Conservation (phyloP, 108 stramenopile genomes). For the Cyclostephanos invisitatus region DNA sequence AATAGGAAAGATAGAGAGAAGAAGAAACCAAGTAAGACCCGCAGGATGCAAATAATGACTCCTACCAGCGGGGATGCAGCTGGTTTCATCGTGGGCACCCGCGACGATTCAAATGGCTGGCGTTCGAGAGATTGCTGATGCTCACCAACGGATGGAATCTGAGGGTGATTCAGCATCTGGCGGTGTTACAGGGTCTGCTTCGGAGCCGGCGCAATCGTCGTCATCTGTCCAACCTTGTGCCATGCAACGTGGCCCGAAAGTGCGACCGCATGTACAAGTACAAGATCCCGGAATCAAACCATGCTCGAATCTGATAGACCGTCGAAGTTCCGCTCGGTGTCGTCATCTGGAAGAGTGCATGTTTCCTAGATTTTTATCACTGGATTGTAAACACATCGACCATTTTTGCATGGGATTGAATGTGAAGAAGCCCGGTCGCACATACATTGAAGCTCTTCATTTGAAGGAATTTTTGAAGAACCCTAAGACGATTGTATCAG, state of each 20-base stretch:
- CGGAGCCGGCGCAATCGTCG: background rate
- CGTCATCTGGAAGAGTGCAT: constrained; percentile 42
- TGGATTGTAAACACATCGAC: constrained; percentile 34
- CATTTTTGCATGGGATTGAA: constrained; percentile 31
- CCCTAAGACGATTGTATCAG: constrained; percentile 13
- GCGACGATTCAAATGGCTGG: constrained; percentile 14
- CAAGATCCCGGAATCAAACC: background rate
- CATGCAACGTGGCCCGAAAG: background rate
- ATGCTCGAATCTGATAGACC: constrained; percentile 2
- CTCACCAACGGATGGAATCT: background rate
- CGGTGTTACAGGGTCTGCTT: background rate
- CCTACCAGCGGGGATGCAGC: background rate
- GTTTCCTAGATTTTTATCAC: constrained; percentile 32
- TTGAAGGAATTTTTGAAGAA: constrained; percentile 39
- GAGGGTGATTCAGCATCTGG: background rate
- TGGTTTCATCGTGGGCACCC: constrained; percentile 29
- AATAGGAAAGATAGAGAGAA: too few relatives aligned
- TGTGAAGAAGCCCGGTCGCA: constrained; percentile 12
- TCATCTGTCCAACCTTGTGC: background rate
- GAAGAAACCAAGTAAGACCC: too few relatives aligned
- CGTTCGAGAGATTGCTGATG: constrained; percentile 2
- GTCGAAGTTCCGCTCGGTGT: constrained; percentile 13
- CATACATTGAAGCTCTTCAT: constrained; percentile 39
- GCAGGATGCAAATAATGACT: too few relatives aligned
- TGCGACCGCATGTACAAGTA: background rate